Percentiles rank a stretch among this genome's conserved stretches.
These are phyloP conservation scores for Mycosphaerella sp. DNA, from an alignment of 2,329 filamentous ascomycete genomes.

Conservation along the genomic window DNA sequence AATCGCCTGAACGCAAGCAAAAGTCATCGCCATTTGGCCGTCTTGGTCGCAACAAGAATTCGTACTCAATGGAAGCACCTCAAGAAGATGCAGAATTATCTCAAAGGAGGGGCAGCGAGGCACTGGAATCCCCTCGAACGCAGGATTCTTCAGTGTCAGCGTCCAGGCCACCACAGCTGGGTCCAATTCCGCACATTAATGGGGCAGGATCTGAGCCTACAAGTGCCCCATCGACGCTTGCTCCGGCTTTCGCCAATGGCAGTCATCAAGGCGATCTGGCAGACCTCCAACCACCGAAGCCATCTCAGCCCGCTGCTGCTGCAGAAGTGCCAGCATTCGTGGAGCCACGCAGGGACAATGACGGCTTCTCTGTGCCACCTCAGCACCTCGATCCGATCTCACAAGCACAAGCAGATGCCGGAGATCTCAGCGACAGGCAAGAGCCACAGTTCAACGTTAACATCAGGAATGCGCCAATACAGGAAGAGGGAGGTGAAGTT, in stretches of 20 bases:
- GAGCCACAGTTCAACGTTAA: conserved; percentile 68
- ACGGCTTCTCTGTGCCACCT: conserved; percentile 70
- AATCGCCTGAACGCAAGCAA: conserved; percentile 50
- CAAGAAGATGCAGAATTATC: conserved; percentile 22
- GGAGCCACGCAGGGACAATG: conserved; percentile 56
- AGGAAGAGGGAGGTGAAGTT: conserved; percentile 63
- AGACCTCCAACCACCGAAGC: conserved; percentile 31
- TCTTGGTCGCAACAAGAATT: conserved; percentile 55
- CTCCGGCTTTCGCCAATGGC: conserved; percentile 24
- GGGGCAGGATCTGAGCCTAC: conserved; percentile 18
- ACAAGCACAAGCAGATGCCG: conserved; percentile 63
- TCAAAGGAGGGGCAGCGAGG: conserved; percentile 29
- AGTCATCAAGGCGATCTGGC: conserved; percentile 33
- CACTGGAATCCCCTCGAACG: conserved; percentile 24
- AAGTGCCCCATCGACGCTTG: conserved; percentile 7
- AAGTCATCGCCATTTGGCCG: conserved; percentile 52
- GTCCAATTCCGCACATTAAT: conserved; percentile 21
- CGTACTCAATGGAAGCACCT: conserved; percentile 40
- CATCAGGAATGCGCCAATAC: conserved; percentile 71
- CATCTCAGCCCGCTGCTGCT: conserved; percentile 14
- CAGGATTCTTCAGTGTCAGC: conserved; percentile 10
- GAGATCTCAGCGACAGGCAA: conserved; percentile 47
- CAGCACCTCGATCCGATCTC: conserved; percentile 56
- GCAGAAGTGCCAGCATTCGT: conserved; percentile 18
- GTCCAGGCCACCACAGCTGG: conserved; percentile 15